A percentile compares a stretch with the other conserved stretches of the same genome.
These are phyloP conservation scores for Trichoderma reesei DNA, from an alignment of 495 filamentous ascomycete genomes.

Conservation along the genomic window DNA sequence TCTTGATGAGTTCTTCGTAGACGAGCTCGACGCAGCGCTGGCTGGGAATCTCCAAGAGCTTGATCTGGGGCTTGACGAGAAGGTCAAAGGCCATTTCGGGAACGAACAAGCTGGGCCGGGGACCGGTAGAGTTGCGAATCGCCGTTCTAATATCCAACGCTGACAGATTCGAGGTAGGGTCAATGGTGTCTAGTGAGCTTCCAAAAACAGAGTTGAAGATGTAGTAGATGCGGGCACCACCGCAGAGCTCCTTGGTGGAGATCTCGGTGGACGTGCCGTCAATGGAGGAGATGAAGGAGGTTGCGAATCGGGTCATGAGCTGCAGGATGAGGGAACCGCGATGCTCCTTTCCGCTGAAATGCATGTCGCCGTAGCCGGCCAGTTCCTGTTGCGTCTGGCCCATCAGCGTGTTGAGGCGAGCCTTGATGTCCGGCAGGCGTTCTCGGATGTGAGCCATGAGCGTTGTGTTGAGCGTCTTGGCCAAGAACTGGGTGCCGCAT, in stretches of 20 bases:
- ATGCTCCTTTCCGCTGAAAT: slow-evolving; percentile 96
- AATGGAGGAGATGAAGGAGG: slow-evolving; percentile 96
- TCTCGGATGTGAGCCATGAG: slow-evolving; percentile 96
- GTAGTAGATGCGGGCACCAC: slow-evolving; percentile 95
- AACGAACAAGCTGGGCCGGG: slow-evolving; percentile 89
- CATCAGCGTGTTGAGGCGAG: slow-evolving; percentile 94
- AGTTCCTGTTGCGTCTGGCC: slow-evolving; percentile 98
- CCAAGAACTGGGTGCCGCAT: slow-evolving; percentile 91
- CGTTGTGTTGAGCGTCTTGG: slow-evolving; percentile 89
- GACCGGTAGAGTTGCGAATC: slow-evolving; percentile 96
- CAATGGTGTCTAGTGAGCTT: slow-evolving; percentile 90
- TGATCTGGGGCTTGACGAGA: slow-evolving; percentile 96
- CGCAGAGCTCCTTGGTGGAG: slow-evolving; percentile 95
- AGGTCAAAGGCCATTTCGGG: slow-evolving; percentile 96
- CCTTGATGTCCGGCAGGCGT: slow-evolving; percentile 94
- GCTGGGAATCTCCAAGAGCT: slow-evolving; percentile 87
- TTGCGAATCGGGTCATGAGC: slow-evolving; percentile 96
- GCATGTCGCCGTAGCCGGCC: slow-evolving; percentile 95
- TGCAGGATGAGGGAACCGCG: slow-evolving; percentile 89
- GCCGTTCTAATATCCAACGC: slow-evolving; percentile 96
- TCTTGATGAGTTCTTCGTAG: slow-evolving; percentile 98
- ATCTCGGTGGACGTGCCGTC: slow-evolving; percentile 98
- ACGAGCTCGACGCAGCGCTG: slow-evolving; percentile 96
- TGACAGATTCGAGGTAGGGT: slow-evolving; percentile 88
- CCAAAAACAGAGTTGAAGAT: slow-evolving; percentile 99